Conservation (phyloP, 1,284 basidiomycete genomes). For the Marasmius tenuissimus region DNA sequence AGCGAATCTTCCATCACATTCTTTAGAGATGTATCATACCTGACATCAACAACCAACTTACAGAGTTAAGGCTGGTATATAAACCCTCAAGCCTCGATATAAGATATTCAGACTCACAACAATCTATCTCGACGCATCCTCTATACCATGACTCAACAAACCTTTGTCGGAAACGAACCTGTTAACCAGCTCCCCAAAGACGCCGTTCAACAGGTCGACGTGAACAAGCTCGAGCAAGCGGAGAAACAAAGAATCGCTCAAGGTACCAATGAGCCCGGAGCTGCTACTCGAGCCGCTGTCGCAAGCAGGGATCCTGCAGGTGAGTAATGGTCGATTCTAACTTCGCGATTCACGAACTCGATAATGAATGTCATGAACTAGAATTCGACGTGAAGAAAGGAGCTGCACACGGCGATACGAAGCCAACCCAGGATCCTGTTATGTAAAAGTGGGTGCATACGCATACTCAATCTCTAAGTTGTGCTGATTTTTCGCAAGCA, state of each 20-base stretch:
- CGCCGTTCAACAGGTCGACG: background rate
- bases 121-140: no score
- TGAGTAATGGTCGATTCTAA: background rate
- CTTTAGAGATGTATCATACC: no score
- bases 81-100: no score
- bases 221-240: background rate
- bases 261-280: background rate
- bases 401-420: background rate
- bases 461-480: no score
- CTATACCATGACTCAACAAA: background rate
- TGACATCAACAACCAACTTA: no score
- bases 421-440: background rate
- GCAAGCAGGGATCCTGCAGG: background rate
- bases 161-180: conserved; percentile 2
- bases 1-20: no score
- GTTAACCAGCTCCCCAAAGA: conserved; percentile 2
- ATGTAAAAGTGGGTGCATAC: background rate
- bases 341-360: background rate
- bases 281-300: background rate
- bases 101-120: no score
- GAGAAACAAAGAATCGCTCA: background rate
- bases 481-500: no score
- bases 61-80: no score
- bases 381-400: background rate
- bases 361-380: background rate